These are phyloP conservation scores for Calamus simplicifolius DNA, from an alignment of 176 grass and related monocot genomes.

Conservation along the genomic window DNA sequence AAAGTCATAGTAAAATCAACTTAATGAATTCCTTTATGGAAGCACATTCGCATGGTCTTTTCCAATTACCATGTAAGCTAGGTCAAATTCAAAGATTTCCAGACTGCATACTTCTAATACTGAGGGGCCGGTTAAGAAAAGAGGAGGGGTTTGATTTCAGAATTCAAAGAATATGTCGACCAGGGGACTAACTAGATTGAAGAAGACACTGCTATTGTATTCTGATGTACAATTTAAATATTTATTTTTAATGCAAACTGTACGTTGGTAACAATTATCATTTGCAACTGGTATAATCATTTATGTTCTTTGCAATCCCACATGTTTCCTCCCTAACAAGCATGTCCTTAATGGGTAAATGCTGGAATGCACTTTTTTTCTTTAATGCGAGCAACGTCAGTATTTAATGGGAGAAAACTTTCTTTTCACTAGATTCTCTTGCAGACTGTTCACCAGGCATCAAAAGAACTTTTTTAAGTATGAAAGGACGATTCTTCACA, in stretches of 20 bases:
- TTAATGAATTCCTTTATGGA: too few relatives aligned
- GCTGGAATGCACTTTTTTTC: neutral
- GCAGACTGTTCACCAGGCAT: neutral
- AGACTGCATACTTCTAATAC: too few relatives aligned
- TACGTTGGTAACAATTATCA: neutral
- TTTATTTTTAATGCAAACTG: neutral
- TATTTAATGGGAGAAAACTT: too few relatives aligned
- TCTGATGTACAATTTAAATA: neutral
- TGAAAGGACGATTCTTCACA: constrained; percentile 1
- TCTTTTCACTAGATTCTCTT: neutral
- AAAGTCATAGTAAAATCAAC: neutral
- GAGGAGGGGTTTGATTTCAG: too few relatives aligned
- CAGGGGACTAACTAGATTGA: neutral
- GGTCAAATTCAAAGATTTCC: too few relatives aligned
- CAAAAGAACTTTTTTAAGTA: neutral
- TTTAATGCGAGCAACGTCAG: neutral
- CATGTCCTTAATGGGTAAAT: neutral
- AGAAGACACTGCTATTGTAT: neutral
- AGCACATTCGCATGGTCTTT: too few relatives aligned
- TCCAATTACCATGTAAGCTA: too few relatives aligned
- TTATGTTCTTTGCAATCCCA: neutral
- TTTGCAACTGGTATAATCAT: too few relatives aligned
- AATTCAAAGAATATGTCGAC: neutral
- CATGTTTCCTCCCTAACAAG: neutral
- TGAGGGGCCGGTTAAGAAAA: too few relatives aligned